Evolutionary conservation across 169 alveolate genomes (phyloP).

Genomic region (Cryptosporidium parvum): DNA sequence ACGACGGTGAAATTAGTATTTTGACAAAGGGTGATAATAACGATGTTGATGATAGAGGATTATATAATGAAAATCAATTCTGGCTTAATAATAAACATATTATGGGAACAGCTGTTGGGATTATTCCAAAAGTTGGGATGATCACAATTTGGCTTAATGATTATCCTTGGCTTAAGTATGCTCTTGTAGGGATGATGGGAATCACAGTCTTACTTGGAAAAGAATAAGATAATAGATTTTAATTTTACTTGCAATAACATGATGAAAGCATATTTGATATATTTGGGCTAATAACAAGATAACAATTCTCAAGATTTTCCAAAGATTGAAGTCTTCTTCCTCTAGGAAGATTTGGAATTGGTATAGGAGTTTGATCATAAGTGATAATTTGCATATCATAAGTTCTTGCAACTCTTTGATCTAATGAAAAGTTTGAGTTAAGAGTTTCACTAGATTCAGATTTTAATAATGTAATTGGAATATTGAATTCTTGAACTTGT

Average conservation of each 20-base stretch:
- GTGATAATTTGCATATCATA: slow-evolving; percentile 71
- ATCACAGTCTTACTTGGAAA: slow-evolving; percentile 77
- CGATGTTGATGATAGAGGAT: slow-evolving; percentile 93
- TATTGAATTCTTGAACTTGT: neutral
- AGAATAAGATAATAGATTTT: neutral
- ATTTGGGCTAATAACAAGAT: slow-evolving; percentile 25
- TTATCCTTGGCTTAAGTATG: slow-evolving; percentile 86
- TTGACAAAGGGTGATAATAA: slow-evolving; percentile 96
- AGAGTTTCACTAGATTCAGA: slow-evolving; percentile 23
- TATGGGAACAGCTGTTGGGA: slow-evolving; percentile 91
- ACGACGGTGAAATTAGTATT: slow-evolving; percentile 83
- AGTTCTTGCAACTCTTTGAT: slow-evolving; percentile 70
- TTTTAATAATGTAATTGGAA: neutral
- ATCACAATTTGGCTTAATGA: slow-evolving; percentile 92
- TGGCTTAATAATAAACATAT: slow-evolving; percentile 88
- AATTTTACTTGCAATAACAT: neutral
- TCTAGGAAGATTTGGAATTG: slow-evolving; percentile 67
- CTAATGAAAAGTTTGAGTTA: slow-evolving; percentile 15
- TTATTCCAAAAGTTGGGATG: slow-evolving; percentile 92
- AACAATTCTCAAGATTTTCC: slow-evolving; percentile 27
- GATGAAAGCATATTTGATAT: slow-evolving; percentile 14
- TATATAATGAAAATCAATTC: slow-evolving; percentile 87
- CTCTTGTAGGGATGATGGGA: slow-evolving; percentile 79
- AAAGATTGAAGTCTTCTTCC: slow-evolving; percentile 27
- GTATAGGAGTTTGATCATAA: slow-evolving; percentile 61